These are phyloP conservation scores for Murraya koenigii DNA, from an alignment of 345 rosid species.

Conservation along the genomic window DNA sequence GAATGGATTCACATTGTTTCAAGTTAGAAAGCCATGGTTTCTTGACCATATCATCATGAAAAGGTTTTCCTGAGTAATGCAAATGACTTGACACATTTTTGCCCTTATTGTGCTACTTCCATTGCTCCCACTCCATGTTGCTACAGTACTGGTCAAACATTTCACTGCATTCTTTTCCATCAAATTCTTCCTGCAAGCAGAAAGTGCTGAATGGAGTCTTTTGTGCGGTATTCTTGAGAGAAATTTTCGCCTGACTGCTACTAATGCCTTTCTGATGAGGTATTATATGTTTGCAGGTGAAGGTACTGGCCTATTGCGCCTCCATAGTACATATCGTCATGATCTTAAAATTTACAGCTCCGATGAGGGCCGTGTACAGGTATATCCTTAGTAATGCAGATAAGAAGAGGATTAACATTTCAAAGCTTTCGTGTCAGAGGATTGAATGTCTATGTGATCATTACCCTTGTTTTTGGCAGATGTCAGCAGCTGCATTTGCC, in stretches of 20 bases:
- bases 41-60: not conserved
- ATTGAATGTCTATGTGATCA: constrained; percentile 1
- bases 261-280: constrained; percentile 13
- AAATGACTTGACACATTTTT: not conserved
- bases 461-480: constrained; percentile 46
- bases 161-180: not conserved
- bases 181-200: not conserved
- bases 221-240: not conserved
- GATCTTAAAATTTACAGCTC: constrained; percentile 99
- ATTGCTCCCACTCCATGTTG: not conserved
- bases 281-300: constrained; percentile 60
- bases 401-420: not conserved
- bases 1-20: not conserved
- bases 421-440: not conserved
- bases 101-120: not conserved
- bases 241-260: not conserved
- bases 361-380: constrained; percentile 99
- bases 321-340: constrained; percentile 97
- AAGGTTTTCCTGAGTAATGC: not conserved
- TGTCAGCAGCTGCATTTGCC: constrained; percentile 99
- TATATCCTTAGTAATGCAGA: constrained; percentile 22
- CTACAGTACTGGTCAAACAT: not conserved
- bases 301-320: constrained; percentile 98
- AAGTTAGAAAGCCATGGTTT: not conserved
- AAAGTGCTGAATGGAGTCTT: not conserved